Evolutionary conservation across 495 filamentous ascomycete genomes (phyloP).

Genomic region (Penicillium cinerascens): DNA sequence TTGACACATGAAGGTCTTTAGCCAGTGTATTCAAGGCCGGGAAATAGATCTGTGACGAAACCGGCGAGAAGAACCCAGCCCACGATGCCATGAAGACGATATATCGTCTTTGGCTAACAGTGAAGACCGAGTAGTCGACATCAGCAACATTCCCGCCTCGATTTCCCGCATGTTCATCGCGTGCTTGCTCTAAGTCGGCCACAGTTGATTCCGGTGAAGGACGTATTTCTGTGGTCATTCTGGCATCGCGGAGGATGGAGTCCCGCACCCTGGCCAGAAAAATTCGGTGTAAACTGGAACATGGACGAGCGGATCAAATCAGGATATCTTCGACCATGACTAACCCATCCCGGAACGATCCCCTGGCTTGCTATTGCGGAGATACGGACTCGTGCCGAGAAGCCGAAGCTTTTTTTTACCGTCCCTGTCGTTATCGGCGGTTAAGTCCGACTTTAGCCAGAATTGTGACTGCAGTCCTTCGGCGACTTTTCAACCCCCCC

Average conservation of each 20-base stretch:
- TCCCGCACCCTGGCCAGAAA: background rate
- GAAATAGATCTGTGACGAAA: slow-evolving; percentile 73
- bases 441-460: background rate
- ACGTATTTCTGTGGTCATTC: background rate
- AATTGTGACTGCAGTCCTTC: background rate
- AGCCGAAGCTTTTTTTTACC: background rate
- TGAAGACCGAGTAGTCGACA: slow-evolving; percentile 27
- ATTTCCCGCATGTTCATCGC: background rate
- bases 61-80: slow-evolving; percentile 65
- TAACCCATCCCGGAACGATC: background rate
- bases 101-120: slow-evolving; percentile 19
- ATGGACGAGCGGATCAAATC: background rate
- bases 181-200: background rate
- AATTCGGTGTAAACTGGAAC: background rate
- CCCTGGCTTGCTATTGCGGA: background rate
- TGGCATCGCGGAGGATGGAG: background rate
- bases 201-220: background rate
- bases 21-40: slow-evolving; percentile 64
- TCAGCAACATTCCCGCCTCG: background rate
- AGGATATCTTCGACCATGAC: background rate
- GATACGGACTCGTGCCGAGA: background rate
- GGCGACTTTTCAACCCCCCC: background rate
- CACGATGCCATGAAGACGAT: slow-evolving; percentile 61
- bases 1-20: slow-evolving; percentile 54
- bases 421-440: background rate